Evolutionary conservation across 139 green algal genomes (phyloP).

Genomic region (Volvox reticuliferus): DNA sequence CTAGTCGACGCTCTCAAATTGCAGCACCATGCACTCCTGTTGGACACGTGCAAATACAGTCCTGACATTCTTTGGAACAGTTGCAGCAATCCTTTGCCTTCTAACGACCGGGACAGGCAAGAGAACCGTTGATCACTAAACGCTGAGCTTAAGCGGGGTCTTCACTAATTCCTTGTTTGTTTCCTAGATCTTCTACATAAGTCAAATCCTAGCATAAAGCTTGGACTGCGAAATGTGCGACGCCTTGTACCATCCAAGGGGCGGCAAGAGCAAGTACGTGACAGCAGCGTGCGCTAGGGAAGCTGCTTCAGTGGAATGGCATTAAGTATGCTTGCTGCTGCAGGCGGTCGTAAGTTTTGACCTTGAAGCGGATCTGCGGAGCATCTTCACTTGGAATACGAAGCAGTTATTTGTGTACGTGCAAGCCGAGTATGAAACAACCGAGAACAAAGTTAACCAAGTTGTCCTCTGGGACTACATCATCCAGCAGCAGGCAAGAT

Average conservation of each 20-base stretch:
- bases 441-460: conserved; percentile 67
- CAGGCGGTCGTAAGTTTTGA: conserved; percentile 78
- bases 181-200: conserved; percentile 60
- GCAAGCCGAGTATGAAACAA: conserved; percentile 64
- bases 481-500: conserved; percentile 61
- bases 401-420: conserved; percentile 85
- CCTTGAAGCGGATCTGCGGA: conserved; percentile 78
- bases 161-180: not conserved
- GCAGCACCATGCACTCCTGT: conserved; percentile 58
- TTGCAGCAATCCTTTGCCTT: conserved; percentile 54
- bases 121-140: conserved; percentile 9
- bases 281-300: not conserved
- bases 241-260: conserved; percentile 34
- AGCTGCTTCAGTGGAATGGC: not conserved
- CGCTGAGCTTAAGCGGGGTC: not conserved
- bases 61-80: conserved; percentile 67
- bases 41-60: conserved; percentile 58
- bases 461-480: conserved; percentile 89
- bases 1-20: not conserved
- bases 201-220: conserved; percentile 44
- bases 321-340: not conserved
- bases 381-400: conserved; percentile 90
- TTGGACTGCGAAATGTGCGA: conserved; percentile 50
- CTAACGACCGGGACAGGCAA: conserved; percentile 54
- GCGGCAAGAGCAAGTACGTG: conserved; percentile 47